phyloP scores from a whole-genome alignment of 495 filamentous ascomycete genomes.

The Trichoderma virens region DNA sequence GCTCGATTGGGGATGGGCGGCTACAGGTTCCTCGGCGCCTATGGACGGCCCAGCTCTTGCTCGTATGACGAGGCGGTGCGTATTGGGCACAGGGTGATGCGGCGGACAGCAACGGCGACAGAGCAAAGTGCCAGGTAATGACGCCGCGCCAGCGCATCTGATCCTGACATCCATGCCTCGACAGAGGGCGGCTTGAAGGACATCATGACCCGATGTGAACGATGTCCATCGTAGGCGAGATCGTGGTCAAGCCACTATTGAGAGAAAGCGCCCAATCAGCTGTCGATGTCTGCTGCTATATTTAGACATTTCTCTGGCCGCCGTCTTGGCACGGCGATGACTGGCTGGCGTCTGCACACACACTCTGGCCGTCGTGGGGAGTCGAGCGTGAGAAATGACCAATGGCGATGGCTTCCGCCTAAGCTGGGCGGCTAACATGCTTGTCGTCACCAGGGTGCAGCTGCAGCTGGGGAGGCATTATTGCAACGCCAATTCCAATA shows the following conservation, averaged over 20 bases:
- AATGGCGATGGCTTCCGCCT: background rate
- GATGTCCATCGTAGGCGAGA: background rate
- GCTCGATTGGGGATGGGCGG: slow-evolving; percentile 2
- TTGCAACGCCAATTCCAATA: background rate
- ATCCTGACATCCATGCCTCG: background rate
- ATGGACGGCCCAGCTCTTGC: background rate
- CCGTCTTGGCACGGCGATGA: background rate
- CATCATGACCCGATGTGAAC: background rate
- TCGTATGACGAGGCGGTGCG: background rate
- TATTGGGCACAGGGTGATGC: background rate
- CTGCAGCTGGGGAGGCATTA: background rate
- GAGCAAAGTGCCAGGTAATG: background rate
- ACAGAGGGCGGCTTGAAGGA: background rate
- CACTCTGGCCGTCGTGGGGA: background rate
- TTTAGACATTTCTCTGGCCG: background rate
- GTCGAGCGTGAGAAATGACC: background rate
- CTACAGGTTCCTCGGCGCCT: background rate
- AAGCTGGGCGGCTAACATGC: slow-evolving; percentile 6
- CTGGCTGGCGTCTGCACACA: slow-evolving; percentile 1
- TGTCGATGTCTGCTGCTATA: background rate
- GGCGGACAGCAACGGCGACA: background rate
- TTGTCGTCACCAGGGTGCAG: background rate
- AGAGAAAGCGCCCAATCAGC: background rate
- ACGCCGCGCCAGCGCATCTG: background rate
- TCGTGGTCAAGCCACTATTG: background rate